Conservation (phyloP, 257 asterid species). For the Leptodermis oblonga region DNA sequence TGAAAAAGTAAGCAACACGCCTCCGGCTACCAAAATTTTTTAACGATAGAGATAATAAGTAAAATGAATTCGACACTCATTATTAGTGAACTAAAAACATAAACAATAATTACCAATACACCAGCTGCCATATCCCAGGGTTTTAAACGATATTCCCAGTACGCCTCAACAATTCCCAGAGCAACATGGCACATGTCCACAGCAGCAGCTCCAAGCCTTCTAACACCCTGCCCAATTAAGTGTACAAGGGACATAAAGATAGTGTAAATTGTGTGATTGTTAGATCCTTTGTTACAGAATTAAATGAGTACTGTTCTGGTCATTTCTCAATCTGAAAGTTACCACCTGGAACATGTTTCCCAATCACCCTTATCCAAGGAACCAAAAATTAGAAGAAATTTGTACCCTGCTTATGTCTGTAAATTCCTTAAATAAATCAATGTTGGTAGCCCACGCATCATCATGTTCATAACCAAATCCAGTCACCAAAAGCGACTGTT, state of each 20-base stretch:
- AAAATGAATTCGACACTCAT: neutral
- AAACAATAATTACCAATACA: constrained; percentile 64
- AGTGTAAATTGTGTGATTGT: too few relatives aligned
- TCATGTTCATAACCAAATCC: constrained; percentile 98
- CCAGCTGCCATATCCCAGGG: constrained; percentile 99
- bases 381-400: constrained; percentile 15
- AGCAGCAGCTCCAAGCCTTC: constrained; percentile 98
- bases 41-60: neutral
- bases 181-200: constrained; percentile 99
- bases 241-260: constrained; percentile 5
- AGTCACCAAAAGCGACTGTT: constrained; percentile 85
- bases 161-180: constrained; percentile 89
- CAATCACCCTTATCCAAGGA: neutral
- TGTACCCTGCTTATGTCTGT: constrained; percentile 89
- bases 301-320: too few relatives aligned
- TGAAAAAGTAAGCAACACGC: constrained; percentile 42
- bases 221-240: constrained; percentile 58
- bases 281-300: neutral
- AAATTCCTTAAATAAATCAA: constrained; percentile 89
- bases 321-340: neutral
- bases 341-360: neutral
- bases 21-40: constrained; percentile 72
- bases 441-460: constrained; percentile 97
- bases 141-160: constrained; percentile 97
- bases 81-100: neutral